Percentiles rank a stretch among this genome's conserved stretches.
These are phyloP conservation scores for Glomus cerebriforme DNA, from an alignment of 192 early-diverging fungal species.

Conservation along the genomic window DNA sequence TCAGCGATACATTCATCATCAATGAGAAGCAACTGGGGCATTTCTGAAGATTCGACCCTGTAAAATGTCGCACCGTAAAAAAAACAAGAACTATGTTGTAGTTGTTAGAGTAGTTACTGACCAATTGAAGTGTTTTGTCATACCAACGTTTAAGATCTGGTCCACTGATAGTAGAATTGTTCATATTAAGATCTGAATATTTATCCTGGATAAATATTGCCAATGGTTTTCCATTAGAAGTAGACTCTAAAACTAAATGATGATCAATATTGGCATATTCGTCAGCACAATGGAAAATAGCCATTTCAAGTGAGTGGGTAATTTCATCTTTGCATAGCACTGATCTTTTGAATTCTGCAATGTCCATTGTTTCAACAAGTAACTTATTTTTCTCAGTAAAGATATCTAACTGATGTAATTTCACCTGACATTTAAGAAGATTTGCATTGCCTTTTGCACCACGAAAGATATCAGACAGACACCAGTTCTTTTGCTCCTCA, in stretches of 20 bases:
- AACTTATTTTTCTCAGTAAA: slow-evolving; percentile 14
- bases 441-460: background rate
- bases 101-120: background rate
- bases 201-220: slow-evolving; percentile 16
- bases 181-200: background rate
- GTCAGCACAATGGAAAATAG: background rate
- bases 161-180: background rate
- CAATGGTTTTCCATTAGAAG: background rate
- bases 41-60: background rate
- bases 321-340: no score
- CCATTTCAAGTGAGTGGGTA: background rate
- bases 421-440: slow-evolving; percentile 12
- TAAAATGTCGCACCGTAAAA: background rate
- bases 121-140: background rate
- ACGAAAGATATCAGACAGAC: slow-evolving; percentile 21
- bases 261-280: background rate
- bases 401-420: background rate
- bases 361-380: background rate
- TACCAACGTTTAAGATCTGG: background rate
- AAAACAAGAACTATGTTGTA: background rate
- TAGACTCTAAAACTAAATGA: background rate
- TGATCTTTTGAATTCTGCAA: background rate
- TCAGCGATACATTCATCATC: background rate
- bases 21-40: background rate
- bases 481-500: background rate